These are phyloP conservation scores for Naematelia aurantialba DNA, from an alignment of 768 basidiomycete species.

Conservation along the genomic window DNA sequence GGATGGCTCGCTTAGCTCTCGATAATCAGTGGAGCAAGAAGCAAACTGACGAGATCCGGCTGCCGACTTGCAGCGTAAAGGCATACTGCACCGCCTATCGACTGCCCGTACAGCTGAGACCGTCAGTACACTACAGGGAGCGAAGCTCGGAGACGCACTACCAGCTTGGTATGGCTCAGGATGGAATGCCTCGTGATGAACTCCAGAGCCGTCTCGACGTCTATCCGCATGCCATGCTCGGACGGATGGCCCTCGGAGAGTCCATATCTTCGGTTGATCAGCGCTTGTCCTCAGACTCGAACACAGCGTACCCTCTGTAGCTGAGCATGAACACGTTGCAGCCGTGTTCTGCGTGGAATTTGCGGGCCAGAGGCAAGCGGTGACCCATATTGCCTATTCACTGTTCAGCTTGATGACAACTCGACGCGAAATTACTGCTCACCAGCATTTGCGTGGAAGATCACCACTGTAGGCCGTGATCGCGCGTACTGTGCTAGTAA, in stretches of 20 bases:
- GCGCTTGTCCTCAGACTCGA: neutral
- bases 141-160: constrained; percentile 49
- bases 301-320: constrained; percentile 72
- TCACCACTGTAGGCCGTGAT: constrained; percentile 73
- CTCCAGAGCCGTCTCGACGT: constrained; percentile 70
- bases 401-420: too few relatives aligned
- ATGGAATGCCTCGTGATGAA: constrained; percentile 64
- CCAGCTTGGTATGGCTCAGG: constrained; percentile 65
- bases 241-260: constrained; percentile 79
- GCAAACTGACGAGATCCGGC: constrained; percentile 61
- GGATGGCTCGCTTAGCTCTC: constrained; percentile 5
- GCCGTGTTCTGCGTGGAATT: constrained; percentile 75
- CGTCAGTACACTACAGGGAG: constrained; percentile 55
- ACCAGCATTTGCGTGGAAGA: constrained; percentile 76
- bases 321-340: constrained; percentile 94
- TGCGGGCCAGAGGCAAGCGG: constrained; percentile 76
- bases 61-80: constrained; percentile 82
- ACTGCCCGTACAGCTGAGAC: constrained; percentile 59
- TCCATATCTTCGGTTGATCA: constrained; percentile 64
- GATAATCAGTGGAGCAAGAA: too few relatives aligned
- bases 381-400: constrained; percentile 61
- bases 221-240: constrained; percentile 75
- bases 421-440: too few relatives aligned
- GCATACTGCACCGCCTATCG: constrained; percentile 77
- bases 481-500: constrained; percentile 29